Evolutionary conservation across 257 asterid species (phyloP).

Genomic region (Ballota nigra): DNA sequence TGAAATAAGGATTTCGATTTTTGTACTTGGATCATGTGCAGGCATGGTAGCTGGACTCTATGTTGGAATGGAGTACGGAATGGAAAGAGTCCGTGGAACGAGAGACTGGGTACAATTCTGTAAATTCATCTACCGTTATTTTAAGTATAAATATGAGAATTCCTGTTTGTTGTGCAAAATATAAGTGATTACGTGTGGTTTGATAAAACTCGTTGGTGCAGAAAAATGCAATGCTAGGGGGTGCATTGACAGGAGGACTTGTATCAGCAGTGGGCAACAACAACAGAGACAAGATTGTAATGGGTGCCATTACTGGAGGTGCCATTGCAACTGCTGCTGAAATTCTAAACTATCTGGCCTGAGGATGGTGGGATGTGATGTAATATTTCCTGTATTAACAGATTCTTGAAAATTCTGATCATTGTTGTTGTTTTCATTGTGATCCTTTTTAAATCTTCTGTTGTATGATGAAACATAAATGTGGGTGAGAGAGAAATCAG

Average conservation of each 20-base stretch:
- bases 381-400: background rate
- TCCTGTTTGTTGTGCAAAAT: background rate
- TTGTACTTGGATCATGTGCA: slow-evolving; percentile 6
- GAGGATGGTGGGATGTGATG: background rate
- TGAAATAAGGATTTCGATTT: background rate
- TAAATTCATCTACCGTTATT: background rate
- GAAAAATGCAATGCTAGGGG: slow-evolving; percentile 69
- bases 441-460: too few relatives aligned
- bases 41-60: slow-evolving; percentile 83
- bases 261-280: slow-evolving; percentile 49
- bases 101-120: slow-evolving; percentile 67
- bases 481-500: too few relatives aligned
- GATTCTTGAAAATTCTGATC: background rate
- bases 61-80: slow-evolving; percentile 76
- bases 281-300: slow-evolving; percentile 59
- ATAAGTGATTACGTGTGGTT: background rate
- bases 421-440: background rate
- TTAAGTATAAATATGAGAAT: background rate
- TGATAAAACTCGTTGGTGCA: background rate
- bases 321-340: slow-evolving; percentile 86
- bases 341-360: slow-evolving; percentile 50
- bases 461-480: too few relatives aligned
- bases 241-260: slow-evolving; percentile 70
- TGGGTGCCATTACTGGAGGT: slow-evolving; percentile 72
- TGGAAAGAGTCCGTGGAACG: slow-evolving; percentile 62